Evolutionary conservation across 805 yeast species (phyloP).

Genomic region (Pichia insulana): DNA sequence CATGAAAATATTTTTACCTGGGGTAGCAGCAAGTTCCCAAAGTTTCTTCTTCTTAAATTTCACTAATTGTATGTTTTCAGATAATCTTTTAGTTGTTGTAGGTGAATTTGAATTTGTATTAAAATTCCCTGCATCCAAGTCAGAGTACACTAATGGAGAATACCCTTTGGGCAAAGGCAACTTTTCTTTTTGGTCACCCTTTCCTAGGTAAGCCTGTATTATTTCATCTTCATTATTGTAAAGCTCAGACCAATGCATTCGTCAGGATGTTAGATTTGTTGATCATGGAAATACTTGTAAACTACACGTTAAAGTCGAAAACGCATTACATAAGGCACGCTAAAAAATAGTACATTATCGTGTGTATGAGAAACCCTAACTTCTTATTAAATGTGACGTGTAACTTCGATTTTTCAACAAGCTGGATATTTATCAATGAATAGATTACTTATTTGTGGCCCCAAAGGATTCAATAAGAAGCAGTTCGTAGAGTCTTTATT

Average conservation of each 20-base stretch:
- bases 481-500: background rate
- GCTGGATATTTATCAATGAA: background rate
- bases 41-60: constrained; percentile 53
- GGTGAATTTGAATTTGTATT: background rate
- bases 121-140: background rate
- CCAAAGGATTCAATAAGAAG: background rate
- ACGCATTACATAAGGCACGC: too few relatives aligned
- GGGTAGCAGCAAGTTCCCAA: constrained; percentile 78
- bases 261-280: too few relatives aligned
- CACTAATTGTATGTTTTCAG: constrained; percentile 21
- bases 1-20: constrained; percentile 83
- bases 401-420: too few relatives aligned
- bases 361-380: too few relatives aligned
- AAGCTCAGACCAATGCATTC: background rate
- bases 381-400: too few relatives aligned
- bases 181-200: background rate
- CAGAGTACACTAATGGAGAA: background rate
- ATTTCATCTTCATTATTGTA: background rate
- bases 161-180: background rate
- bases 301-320: too few relatives aligned
- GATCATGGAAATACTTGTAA: too few relatives aligned
- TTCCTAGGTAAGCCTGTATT: background rate
- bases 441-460: constrained; percentile 2
- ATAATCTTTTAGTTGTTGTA: background rate
- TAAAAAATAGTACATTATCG: too few relatives aligned